Evolutionary conservation across 2,329 filamentous ascomycete species (phyloP), one percentile per base, ranked within the genome.

Genomic region (Sclerotinia borealis): DNA sequence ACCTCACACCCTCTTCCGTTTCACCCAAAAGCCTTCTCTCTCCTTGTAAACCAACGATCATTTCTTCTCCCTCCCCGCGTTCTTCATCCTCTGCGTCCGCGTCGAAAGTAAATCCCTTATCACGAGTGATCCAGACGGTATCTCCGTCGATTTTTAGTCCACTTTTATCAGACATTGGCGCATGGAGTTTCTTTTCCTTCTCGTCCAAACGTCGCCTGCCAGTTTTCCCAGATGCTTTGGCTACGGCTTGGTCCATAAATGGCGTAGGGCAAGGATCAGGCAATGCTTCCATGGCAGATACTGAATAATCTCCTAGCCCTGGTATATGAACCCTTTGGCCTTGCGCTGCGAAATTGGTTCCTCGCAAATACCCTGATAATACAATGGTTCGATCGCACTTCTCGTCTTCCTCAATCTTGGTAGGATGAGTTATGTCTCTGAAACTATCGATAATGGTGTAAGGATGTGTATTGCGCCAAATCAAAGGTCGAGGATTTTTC

Each of bases 91-190:
- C 83, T 1, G 78, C 83, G 13, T 91, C 86, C 68, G 81, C 83
- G 74, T 88, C 81, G 68, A 99, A 97, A 4, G 85, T 96, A 70
- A 89, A 89, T 0, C 85, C 86, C 70, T 87, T 88, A 59, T 88
- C 85, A 63, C 84, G 79, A 11, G 85, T 88, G 65, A 88, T 97
- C 79, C 96, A 99, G 43, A 99, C 93, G 9, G 93, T 93, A 77
- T 99, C 95, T 66, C 96, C 96, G 69, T 99, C 95, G 59, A 99
- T 93, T 74, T 98, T 87, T 15, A 99, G 85, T 71, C 95, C 95
- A 68, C 93, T 96, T 39, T 96, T 92, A 77, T 99, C 95, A 31
- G 93, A 96, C 93, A 99, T 98, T 39, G 95, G 96, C 3, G 95
- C 96, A 76, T 97, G 96, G 6, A 99, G 79, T 70, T 96, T 86